phyloP scores from a whole-genome alignment of 192 early-diverging fungal species.

The Umbelopsis ramanniana region DNA sequence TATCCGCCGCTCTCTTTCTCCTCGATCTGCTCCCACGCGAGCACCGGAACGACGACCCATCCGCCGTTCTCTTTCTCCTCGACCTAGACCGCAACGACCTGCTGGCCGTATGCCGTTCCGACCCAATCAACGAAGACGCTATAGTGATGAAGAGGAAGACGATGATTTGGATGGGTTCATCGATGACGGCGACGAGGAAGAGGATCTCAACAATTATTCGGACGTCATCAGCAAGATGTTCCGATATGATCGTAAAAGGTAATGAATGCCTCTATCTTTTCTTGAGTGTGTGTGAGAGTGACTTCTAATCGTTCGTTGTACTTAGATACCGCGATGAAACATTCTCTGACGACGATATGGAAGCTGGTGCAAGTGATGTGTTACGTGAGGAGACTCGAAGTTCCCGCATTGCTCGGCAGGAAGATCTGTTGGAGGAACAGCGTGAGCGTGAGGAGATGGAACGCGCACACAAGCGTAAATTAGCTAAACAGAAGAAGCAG shows the following conservation, averaged over 20 bases:
- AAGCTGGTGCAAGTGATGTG: conserved; percentile 43
- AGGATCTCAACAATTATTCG: conserved; percentile 30
- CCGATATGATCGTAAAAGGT: conserved; percentile 40
- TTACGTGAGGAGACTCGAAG: conserved; percentile 44
- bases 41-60: neutral
- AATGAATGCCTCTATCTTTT: neutral
- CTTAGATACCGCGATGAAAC: conserved; percentile 38
- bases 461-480: conserved; percentile 30
- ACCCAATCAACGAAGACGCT: conserved; percentile 13
- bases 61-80: neutral
- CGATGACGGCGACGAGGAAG: conserved; percentile 41
- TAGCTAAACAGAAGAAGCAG: neutral
- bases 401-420: conserved; percentile 33
- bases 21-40: neutral
- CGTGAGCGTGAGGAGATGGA: conserved; percentile 36
- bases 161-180: conserved; percentile 40
- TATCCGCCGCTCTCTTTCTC: neutral
- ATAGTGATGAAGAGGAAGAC: conserved; percentile 40
- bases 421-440: conserved; percentile 41
- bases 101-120: conserved; percentile 32
- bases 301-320: neutral
- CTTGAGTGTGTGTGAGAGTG: no score
- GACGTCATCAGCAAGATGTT: conserved; percentile 41
- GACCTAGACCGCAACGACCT: conserved; percentile 2
- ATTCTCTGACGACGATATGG: conserved; percentile 49